These are phyloP conservation scores for Spiromastix sp. DNA, from an alignment of 2,329 filamentous ascomycete species.

Conservation along the genomic window DNA sequence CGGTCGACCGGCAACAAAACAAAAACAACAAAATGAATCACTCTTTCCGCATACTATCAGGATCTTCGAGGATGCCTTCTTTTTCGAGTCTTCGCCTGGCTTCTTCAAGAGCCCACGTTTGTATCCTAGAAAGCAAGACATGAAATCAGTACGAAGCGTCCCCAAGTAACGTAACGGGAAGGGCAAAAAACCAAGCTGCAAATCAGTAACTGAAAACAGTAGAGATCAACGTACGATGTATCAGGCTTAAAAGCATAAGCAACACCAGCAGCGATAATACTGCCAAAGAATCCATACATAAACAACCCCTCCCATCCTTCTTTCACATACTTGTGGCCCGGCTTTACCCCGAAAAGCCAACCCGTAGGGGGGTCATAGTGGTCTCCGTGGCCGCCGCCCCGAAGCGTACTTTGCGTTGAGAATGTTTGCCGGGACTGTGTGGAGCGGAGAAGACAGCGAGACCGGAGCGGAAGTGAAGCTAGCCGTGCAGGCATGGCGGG, in stretches of 20 bases:
- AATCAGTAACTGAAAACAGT: neutral
- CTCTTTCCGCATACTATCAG: conserved; percentile 49
- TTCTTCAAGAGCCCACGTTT: conserved; percentile 98
- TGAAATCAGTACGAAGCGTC: conserved; percentile 11
- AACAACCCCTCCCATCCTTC: conserved; percentile 92
- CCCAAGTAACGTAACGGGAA: conserved; percentile 9
- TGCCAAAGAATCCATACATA: conserved; percentile 76
- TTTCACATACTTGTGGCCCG: conserved; percentile 87
- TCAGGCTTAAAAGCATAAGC: conserved; percentile 96
- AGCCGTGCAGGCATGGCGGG: conserved; percentile 30
- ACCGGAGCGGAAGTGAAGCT: conserved; percentile 28
- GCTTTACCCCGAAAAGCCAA: conserved; percentile 90
- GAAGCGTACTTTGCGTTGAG: conserved; percentile 29
- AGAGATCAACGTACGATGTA: conserved; percentile 67
- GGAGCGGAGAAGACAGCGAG: conserved; percentile 27
- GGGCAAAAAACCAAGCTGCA: neutral
- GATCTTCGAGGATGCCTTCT: conserved; percentile 85
- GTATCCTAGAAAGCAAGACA: conserved; percentile 65
- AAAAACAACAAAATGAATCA: no score
- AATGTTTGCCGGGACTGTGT: conserved; percentile 24
- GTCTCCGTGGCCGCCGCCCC: conserved; percentile 49
- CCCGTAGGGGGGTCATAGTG: conserved; percentile 85
- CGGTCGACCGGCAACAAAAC: conserved; percentile 7
- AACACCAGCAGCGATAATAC: conserved; percentile 60
- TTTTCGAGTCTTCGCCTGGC: conserved; percentile 88